Evolutionary conservation across 2,329 filamentous ascomycete species (phyloP).

Genomic region (Claviceps sp.): DNA sequence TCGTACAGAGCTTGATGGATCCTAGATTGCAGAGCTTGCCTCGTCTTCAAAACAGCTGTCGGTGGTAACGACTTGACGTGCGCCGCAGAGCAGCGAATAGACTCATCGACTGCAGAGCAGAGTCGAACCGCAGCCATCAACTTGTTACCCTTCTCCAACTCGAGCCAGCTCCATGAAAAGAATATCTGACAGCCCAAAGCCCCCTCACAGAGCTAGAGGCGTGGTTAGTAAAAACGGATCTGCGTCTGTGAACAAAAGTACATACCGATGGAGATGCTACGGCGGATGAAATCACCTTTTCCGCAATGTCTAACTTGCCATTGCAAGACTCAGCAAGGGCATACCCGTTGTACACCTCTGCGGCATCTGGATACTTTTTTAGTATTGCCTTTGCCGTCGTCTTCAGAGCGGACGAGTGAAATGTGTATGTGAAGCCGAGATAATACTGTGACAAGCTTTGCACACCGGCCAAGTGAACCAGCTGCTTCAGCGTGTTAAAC

Average conservation of each 20-base stretch:
- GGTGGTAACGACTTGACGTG: slow-evolving; percentile 13
- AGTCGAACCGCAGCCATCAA: slow-evolving; percentile 24
- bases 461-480: slow-evolving; percentile 32
- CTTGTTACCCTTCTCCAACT: slow-evolving; percentile 31
- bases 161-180: slow-evolving; percentile 54
- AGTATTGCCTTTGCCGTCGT: slow-evolving; percentile 62
- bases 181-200: slow-evolving; percentile 30
- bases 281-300: slow-evolving; percentile 54
- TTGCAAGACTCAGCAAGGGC: slow-evolving; percentile 54
- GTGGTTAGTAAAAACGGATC: background rate
- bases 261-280: slow-evolving; percentile 26
- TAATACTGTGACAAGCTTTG: slow-evolving; percentile 49
- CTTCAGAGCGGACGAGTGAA: slow-evolving; percentile 39
- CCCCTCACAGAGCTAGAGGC: slow-evolving; percentile 8
- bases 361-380: slow-evolving; percentile 50
- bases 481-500: slow-evolving; percentile 39
- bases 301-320: slow-evolving; percentile 42
- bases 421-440: slow-evolving; percentile 49
- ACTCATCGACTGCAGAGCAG: slow-evolving; percentile 24
- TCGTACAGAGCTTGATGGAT: slow-evolving; percentile 43
- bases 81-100: slow-evolving; percentile 6
- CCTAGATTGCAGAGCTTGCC: slow-evolving; percentile 36
- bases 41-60: slow-evolving; percentile 37
- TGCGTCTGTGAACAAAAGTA: background rate
- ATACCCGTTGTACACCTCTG: slow-evolving; percentile 66